A percentile compares a stretch with the other conserved stretches of the same genome.
Conservation (phyloP, 352 stramenopile genomes). For the Phytophthora macrochlamydospora region DNA sequence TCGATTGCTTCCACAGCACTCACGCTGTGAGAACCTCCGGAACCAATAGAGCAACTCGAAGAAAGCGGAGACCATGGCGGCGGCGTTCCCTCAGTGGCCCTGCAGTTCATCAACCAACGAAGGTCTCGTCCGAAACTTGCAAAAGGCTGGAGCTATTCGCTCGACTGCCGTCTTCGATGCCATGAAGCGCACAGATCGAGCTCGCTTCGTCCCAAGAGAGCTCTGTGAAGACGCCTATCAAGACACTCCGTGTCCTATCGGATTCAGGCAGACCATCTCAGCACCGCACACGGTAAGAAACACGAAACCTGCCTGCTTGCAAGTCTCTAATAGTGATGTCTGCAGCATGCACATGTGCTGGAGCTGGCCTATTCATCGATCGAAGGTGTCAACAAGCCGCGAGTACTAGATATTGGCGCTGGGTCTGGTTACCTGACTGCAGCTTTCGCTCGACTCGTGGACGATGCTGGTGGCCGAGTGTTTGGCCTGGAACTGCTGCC, state of each 20-base stretch:
- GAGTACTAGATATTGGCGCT: slow-evolving; percentile 94
- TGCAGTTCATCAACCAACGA: slow-evolving; percentile 52
- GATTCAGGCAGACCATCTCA: slow-evolving; percentile 87
- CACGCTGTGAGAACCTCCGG: slow-evolving; percentile 13
- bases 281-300: slow-evolving; percentile 78
- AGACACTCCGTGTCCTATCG: slow-evolving; percentile 81
- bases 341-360: slow-evolving; percentile 67
- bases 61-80: slow-evolving; percentile 13
- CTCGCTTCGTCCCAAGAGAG: slow-evolving; percentile 59
- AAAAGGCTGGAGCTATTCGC: slow-evolving; percentile 49
- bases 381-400: slow-evolving; percentile 48
- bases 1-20: background rate
- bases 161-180: slow-evolving; percentile 49
- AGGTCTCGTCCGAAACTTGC: slow-evolving; percentile 61
- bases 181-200: slow-evolving; percentile 74
- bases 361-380: slow-evolving; percentile 53
- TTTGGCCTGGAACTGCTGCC: slow-evolving; percentile 91
- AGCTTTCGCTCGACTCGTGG: slow-evolving; percentile 85
- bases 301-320: no score
- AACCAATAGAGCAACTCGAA: background rate
- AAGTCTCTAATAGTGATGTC: background rate
- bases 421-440: slow-evolving; percentile 95
- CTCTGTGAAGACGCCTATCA: slow-evolving; percentile 48
- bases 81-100: slow-evolving; percentile 34
- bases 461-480: slow-evolving; percentile 54